Evolutionary conservation across 768 basidiomycete genomes (phyloP), one percentile per base, ranked within the genome.

Genomic region (Amanita phalloides): DNA sequence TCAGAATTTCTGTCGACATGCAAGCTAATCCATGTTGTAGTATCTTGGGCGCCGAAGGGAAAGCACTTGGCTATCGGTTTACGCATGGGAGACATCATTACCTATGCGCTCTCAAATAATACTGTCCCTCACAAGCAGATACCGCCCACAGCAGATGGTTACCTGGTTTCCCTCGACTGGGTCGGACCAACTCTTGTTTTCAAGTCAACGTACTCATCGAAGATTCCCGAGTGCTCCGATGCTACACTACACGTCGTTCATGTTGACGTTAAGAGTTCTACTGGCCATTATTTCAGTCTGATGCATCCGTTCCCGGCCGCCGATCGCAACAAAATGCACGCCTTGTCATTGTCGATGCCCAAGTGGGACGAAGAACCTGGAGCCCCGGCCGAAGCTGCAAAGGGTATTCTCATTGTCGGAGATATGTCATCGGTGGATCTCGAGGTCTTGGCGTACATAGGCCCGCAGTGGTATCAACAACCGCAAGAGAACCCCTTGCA

Each of bases 31-130:
- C 21, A n/a, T 48, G 9, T 42, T 48, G 9, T 52, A 90, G 89
- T 84, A 7, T 77, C 84, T 10, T 91, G 89, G 88, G 90, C 88
- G 3, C 85, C 88, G 1, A 89, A 88, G 62, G 89, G 88, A 42
- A 91, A 88, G 61, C 88, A 90, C 51, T 71, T 91, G 38, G 86
- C 86, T 1, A 76, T 91, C 43, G 89, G 84, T 21, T 66, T 89
- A 13, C 76, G 76, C 56, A 74, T 71, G 17, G 87, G 88, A 2
- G 82, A 84, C 49, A 81, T 90, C 36, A 62, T 86, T 38, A 81
- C 85, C 0, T 90, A 79, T 61, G 71, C 75, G 36, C 73, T 82
- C 21, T 69, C 69, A 9, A 78, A 79, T 51, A 77, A 77, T 8
- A 66, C 74, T 4, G 65, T 69, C 2, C 71, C 73, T 5, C 79